Conservation (phyloP, 352 stramenopile species). For the Globisporangium cylindrosporum region DNA sequence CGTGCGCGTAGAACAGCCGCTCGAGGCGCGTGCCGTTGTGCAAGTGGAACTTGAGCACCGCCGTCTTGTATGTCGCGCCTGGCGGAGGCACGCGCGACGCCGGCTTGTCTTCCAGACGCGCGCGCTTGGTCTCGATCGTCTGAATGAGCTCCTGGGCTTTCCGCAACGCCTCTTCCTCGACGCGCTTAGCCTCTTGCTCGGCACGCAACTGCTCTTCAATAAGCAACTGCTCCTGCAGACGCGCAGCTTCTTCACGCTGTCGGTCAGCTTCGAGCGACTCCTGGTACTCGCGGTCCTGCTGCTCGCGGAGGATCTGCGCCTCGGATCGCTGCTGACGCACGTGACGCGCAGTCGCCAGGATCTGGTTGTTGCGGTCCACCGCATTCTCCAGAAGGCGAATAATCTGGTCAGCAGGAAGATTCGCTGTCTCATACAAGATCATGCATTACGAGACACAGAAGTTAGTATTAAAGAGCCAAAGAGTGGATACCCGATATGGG, state of each 20-base stretch:
- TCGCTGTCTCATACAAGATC: constrained; percentile 32
- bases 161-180: constrained; percentile 27
- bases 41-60: constrained; percentile 77
- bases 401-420: constrained; percentile 52
- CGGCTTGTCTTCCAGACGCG: constrained; percentile 38
- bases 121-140: constrained; percentile 61
- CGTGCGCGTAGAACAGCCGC: constrained; percentile 77
- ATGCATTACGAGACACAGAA: background rate
- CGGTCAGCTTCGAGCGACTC: constrained; percentile 90
- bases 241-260: constrained; percentile 54
- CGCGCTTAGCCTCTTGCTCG: constrained; percentile 12
- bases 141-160: constrained; percentile 32
- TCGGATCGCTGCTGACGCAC: constrained; percentile 79
- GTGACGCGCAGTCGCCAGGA: constrained; percentile 64
- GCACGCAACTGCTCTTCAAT: constrained; percentile 25
- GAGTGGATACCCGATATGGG: too few relatives aligned
- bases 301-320: constrained; percentile 83
- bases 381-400: constrained; percentile 58
- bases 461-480: background rate
- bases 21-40: constrained; percentile 76
- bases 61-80: constrained; percentile 63
- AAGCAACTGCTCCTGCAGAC: constrained; percentile 43
- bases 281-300: constrained; percentile 94
- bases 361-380: constrained; percentile 72
- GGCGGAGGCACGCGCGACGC: constrained; percentile 45